phyloP scores from a whole-genome alignment of 169 alveolate genomes.

The Eimeria maxima region DNA sequence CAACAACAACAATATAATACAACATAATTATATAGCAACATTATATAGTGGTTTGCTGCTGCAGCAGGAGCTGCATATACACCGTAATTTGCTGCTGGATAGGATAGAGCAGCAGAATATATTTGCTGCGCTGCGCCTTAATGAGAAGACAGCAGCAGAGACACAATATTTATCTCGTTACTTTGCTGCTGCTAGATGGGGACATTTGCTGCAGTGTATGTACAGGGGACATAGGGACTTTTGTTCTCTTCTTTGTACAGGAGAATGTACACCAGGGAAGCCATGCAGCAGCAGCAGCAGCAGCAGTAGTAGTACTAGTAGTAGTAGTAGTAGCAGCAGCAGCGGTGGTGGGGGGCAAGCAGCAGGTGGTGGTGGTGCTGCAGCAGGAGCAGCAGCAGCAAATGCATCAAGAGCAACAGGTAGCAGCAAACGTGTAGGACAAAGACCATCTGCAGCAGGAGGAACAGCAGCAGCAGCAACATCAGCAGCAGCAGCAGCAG shows the following conservation, averaged over 20 bases:
- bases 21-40: conserved; percentile 20
- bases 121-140: not conserved
- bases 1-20: conserved; percentile 10
- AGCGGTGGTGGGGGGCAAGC: too few species aligned
- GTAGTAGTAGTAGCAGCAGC: conserved; percentile 26
- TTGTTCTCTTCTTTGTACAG: conserved; percentile 32
- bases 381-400: not conserved
- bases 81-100: conserved; percentile 50
- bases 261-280: conserved; percentile 7
- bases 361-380: too few species aligned
- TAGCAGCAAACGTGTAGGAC: conserved; percentile 12
- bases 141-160: conserved; percentile 43
- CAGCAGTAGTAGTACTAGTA: conserved; percentile 16
- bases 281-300: conserved; percentile 30
- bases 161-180: conserved; percentile 12
- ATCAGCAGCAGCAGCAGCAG: not conserved
- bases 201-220: not conserved
- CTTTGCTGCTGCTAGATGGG: conserved; percentile 51
- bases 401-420: not conserved
- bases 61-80: not conserved
- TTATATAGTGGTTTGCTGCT: conserved; percentile 23
- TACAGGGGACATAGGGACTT: conserved; percentile 60
- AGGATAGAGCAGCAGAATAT: conserved; percentile 31
- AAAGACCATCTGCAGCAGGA: conserved; percentile 8
- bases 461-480: not conserved